A percentile compares a stretch with the other conserved stretches of the same genome.
Conservation (phyloP, 2,329 filamentous ascomycete species). For the Apiospora saccharicola region DNA sequence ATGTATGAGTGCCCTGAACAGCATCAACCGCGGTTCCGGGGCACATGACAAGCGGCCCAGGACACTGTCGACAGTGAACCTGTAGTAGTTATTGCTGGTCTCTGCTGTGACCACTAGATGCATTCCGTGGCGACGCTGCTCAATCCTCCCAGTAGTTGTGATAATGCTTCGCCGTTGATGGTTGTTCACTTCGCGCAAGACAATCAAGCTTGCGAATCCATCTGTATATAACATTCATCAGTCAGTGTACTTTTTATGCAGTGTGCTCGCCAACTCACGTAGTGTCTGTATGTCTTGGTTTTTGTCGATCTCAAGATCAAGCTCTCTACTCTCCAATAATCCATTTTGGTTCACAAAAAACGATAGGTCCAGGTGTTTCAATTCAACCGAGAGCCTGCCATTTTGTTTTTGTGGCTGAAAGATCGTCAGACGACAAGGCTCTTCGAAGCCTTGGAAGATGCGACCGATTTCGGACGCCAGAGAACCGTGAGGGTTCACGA, state of each 20-base stretch:
- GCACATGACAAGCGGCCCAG: conserved; percentile 2
- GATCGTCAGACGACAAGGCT: conserved; percentile 50
- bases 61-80: background rate
- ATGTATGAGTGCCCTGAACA: conserved; percentile 50
- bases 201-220: conserved; percentile 65
- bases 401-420: conserved; percentile 51
- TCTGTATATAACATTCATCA: too few species aligned
- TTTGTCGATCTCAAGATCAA: conserved; percentile 59
- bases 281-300: conserved; percentile 67
- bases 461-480: conserved; percentile 47
- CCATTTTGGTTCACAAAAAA: conserved; percentile 57
- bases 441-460: conserved; percentile 61
- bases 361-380: conserved; percentile 59
- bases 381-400: conserved; percentile 52
- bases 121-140: conserved; percentile 39
- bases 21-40: background rate
- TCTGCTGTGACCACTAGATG: conserved; percentile 57
- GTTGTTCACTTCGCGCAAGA: conserved; percentile 56
- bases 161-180: conserved; percentile 57
- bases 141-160: conserved; percentile 54
- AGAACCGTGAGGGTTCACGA: conserved; percentile 59
- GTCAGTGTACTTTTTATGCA: too few species aligned
- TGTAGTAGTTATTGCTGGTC: conserved; percentile 42
- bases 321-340: conserved; percentile 55
- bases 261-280: conserved; percentile 38